These are phyloP conservation scores for Paecilomyces fulvus DNA, from an alignment of 2,329 filamentous ascomycete species.

Conservation along the genomic window DNA sequence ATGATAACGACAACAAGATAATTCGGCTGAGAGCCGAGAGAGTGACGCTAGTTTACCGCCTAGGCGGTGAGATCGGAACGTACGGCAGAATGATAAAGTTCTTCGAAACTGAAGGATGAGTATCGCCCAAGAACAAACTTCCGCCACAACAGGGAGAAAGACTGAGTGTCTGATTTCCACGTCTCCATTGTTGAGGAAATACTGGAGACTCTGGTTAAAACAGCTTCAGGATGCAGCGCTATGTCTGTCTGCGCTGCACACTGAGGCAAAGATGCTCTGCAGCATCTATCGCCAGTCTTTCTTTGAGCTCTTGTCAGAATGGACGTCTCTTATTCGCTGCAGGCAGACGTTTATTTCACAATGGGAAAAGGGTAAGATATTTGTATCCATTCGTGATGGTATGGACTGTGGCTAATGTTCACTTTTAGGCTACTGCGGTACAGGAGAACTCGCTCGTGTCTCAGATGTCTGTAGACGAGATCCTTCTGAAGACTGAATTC, in stretches of 20 bases:
- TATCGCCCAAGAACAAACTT: neutral
- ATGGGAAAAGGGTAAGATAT: neutral
- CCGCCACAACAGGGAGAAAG: neutral
- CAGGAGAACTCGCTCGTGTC: slow-evolving; percentile 1
- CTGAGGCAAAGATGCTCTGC: slow-evolving; percentile 6
- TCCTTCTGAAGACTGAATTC: slow-evolving; percentile 24
- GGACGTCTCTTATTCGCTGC: neutral
- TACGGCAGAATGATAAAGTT: neutral
- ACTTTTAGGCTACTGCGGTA: neutral
- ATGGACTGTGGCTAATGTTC: neutral
- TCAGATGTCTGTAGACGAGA: slow-evolving; percentile 16
- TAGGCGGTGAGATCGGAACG: neutral
- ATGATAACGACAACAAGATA: too few species aligned
- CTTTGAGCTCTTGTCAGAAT: neutral
- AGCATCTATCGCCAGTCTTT: slow-evolving; percentile 1
- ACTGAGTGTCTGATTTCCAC: neutral
- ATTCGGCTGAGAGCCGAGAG: neutral
- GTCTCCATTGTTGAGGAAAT: slow-evolving; percentile 1
- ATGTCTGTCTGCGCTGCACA: slow-evolving; percentile 8
- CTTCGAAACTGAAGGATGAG: neutral
- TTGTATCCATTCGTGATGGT: neutral
- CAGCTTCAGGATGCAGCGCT: slow-evolving; percentile 7
- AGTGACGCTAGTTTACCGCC: neutral
- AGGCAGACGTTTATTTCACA: neutral
- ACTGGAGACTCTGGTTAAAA: slow-evolving; percentile 7